These are phyloP conservation scores for Cutaneotrichosporon sp. DNA, from an alignment of 1,284 basidiomycete species.

Conservation along the genomic window DNA sequence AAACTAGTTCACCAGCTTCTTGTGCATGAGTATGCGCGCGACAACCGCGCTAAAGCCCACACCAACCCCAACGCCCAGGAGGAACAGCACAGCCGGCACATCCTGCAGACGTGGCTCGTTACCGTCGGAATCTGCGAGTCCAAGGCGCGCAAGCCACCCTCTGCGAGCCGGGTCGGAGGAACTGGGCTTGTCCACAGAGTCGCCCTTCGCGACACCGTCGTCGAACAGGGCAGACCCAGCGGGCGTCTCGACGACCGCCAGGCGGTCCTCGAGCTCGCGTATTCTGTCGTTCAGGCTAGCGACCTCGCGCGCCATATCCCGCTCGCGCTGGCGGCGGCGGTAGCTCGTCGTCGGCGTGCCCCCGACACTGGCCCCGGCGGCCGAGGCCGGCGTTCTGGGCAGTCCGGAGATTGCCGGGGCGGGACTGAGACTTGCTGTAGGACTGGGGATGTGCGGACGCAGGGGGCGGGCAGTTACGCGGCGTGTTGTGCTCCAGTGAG, in stretches of 20 bases:
- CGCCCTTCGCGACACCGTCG: not conserved
- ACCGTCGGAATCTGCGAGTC: constrained; percentile 7
- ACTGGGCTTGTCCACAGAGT: not conserved
- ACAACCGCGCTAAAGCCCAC: constrained; percentile 12
- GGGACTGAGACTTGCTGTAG: not conserved
- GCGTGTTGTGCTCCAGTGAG: constrained; percentile 13
- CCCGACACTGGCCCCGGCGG: not conserved
- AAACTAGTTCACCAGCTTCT: too few species aligned
- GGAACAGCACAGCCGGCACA: constrained; percentile 13
- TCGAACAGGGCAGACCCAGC: not conserved
- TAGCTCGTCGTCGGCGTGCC: not conserved
- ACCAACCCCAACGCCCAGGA: constrained; percentile 17
- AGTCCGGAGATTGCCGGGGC: not conserved
- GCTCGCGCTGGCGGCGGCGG: not conserved
- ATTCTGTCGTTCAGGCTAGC: constrained; percentile 11
- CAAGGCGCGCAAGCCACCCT: constrained; percentile 7
- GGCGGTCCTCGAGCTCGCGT: constrained; percentile 17
- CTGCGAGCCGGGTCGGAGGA: not conserved
- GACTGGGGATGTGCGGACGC: not conserved
- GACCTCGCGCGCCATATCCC: constrained; percentile 9
- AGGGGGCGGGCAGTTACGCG: constrained; percentile 14
- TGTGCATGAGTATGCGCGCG: constrained; percentile 5
- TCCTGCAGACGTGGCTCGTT: constrained; percentile 9
- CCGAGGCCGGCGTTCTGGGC: not conserved
- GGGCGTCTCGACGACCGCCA: constrained; percentile 11